Percentiles rank a stretch among this genome's conserved stretches.
Evolutionary conservation across 805 yeast species (phyloP).

Genomic region (Yarrowia porcina): DNA sequence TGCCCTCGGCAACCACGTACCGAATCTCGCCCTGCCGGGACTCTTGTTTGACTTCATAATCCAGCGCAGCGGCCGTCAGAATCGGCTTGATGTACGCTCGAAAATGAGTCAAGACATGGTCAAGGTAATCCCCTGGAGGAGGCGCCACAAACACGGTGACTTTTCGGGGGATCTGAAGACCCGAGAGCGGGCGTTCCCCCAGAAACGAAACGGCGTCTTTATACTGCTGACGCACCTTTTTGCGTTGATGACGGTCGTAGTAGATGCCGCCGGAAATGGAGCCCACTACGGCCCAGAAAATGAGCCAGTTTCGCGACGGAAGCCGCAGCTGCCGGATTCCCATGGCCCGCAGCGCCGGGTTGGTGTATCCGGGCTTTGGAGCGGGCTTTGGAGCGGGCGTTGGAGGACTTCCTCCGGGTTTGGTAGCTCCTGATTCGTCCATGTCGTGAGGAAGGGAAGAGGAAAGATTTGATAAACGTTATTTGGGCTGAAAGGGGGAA

Average conservation of each 20-base stretch:
- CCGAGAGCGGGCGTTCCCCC: slow-evolving; percentile 48
- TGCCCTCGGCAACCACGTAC: slow-evolving; percentile 71
- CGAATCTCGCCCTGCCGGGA: slow-evolving; percentile 88
- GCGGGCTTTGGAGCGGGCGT: not conserved
- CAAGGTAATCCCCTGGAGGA: slow-evolving; percentile 91
- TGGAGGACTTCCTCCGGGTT: too few species aligned
- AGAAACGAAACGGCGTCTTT: slow-evolving; percentile 55
- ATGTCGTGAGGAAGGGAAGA: not conserved
- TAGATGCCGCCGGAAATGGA: slow-evolving; percentile 67
- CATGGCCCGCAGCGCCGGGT: slow-evolving; percentile 48
- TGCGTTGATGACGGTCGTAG: slow-evolving; percentile 76
- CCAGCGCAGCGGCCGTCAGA: slow-evolving; percentile 77
- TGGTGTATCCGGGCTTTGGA: slow-evolving; percentile 26
- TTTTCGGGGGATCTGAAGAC: slow-evolving; percentile 63
- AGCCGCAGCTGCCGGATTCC: slow-evolving; percentile 74
- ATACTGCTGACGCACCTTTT: slow-evolving; percentile 60
- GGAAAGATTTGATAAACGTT: too few species aligned
- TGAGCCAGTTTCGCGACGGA: slow-evolving; percentile 91
- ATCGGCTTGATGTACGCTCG: slow-evolving; percentile 81
- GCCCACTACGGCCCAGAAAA: slow-evolving; percentile 73
- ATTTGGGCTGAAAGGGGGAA: too few species aligned
- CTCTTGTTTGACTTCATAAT: slow-evolving; percentile 73
- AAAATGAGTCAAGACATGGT: slow-evolving; percentile 67
- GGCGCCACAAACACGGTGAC: slow-evolving; percentile 85
- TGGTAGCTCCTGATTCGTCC: too few species aligned